Evolutionary conservation across 495 filamentous ascomycete genomes (phyloP).

Genomic region (Aspergillus egyptiacus): DNA sequence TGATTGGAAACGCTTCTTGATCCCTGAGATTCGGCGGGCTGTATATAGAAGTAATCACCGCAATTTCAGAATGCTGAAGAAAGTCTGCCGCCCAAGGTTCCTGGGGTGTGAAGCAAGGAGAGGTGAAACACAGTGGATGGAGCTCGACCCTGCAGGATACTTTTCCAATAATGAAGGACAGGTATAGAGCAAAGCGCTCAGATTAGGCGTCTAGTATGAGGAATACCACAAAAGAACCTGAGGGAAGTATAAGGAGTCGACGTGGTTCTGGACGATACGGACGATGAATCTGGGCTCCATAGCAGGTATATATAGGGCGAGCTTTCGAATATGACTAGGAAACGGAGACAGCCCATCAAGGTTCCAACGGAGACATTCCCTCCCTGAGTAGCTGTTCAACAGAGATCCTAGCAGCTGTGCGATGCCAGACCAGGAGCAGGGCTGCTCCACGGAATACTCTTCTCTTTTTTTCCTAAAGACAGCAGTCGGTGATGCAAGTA

Average conservation of each 20-base stretch:
- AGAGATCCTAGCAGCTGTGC: conserved; percentile 13
- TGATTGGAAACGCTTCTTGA: not conserved
- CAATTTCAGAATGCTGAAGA: not conserved
- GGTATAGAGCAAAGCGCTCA: not conserved
- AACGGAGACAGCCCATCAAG: conserved; percentile 6
- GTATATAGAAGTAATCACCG: not conserved
- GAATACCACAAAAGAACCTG: not conserved
- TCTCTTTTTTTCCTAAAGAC: conserved; percentile 11
- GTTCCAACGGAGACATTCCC: conserved; percentile 11
- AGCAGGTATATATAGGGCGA: conserved; percentile 22
- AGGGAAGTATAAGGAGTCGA: not conserved
- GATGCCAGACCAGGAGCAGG: conserved; percentile 15
- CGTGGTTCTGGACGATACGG: conserved; percentile 9
- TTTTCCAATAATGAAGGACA: not conserved
- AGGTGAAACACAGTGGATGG: conserved; percentile 5
- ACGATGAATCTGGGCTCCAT: conserved; percentile 20
- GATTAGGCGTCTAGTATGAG: not conserved
- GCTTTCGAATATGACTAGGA: conserved; percentile 13
- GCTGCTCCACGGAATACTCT: conserved; percentile 17
- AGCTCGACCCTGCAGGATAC: not conserved
- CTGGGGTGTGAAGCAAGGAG: conserved; percentile 9
- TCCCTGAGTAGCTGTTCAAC: conserved; percentile 9
- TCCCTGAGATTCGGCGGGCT: not conserved
- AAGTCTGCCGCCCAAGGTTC: not conserved
- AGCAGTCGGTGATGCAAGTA: conserved; percentile 18